Percentiles rank a stretch among this genome's conserved stretches.
Conservation (phyloP, 305 asterid species). For the Fraxinus floribunda region DNA sequence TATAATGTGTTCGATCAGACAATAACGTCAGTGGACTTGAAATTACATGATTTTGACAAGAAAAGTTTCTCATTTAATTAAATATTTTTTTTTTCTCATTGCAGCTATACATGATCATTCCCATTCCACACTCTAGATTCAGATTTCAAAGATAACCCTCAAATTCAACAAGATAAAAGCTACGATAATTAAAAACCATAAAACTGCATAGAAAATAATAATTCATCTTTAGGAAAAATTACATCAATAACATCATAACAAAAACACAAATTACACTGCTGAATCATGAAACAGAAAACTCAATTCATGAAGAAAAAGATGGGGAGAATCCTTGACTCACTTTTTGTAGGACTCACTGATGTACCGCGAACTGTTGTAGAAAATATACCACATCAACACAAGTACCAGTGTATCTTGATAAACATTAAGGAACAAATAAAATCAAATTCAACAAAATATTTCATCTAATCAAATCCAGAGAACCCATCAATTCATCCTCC, state of each 20-base stretch:
- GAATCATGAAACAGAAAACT: background rate
- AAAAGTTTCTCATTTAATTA: background rate
- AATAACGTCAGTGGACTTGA: background rate
- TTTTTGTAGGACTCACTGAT: constrained; percentile 55
- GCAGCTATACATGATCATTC: background rate
- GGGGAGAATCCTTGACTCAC: constrained; percentile 26
- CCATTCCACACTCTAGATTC: background rate
- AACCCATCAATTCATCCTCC: constrained; percentile 15
- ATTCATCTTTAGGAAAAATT: background rate
- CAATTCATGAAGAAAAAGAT: background rate
- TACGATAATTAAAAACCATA: background rate
- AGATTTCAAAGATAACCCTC: background rate
- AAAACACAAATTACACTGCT: background rate
- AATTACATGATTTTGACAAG: background rate
- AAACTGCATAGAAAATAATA: background rate
- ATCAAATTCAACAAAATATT: background rate
- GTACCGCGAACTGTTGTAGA: constrained; percentile 54
- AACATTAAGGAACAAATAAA: constrained; percentile 34
- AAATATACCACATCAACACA: constrained; percentile 79
- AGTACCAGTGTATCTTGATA: constrained; percentile 56
- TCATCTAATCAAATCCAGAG: background rate
- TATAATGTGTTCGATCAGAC: background rate
- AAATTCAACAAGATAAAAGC: background rate
- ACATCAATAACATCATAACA: background rate
- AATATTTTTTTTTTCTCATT: background rate